Evolutionary conservation across 768 basidiomycete genomes (phyloP).

Genomic region (Boletus coccyginus): DNA sequence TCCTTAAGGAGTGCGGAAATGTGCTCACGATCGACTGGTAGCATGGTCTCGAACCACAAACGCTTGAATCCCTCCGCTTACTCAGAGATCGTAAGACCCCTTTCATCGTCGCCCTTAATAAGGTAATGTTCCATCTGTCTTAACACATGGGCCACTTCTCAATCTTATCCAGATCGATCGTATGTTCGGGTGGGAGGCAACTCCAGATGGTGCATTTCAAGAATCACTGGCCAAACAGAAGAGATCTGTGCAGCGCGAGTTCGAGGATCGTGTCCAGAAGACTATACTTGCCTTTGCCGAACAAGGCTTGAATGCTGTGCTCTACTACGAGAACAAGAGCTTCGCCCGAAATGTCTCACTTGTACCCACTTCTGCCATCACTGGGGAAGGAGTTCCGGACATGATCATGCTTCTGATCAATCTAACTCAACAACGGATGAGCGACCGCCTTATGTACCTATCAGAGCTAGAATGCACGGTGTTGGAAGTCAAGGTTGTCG

Average conservation of each 20-base stretch:
- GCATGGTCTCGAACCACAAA: conserved; percentile 99
- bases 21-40: conserved; percentile 28
- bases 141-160: conserved; percentile 6
- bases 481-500: conserved; percentile 97
- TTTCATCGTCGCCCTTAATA: conserved; percentile 98
- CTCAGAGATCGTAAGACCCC: conserved; percentile 93
- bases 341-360: conserved; percentile 92
- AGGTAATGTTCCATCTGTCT: conserved; percentile 45
- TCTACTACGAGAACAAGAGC: conserved; percentile 98
- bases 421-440: conserved; percentile 97
- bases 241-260: conserved; percentile 80
- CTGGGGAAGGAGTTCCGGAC: conserved; percentile 97
- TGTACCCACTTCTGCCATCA: conserved; percentile 96
- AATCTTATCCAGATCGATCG: conserved; percentile 77
- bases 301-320: conserved; percentile 90
- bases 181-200: conserved; percentile 92
- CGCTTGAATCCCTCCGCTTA: conserved; percentile 90
- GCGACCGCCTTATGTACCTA: conserved; percentile 95
- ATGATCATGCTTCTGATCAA: conserved; percentile 99
- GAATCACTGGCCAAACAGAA: conserved; percentile 86
- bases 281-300: conserved; percentile 95
- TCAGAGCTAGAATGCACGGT: conserved; percentile 97
- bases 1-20: neutral
- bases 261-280: conserved; percentile 81
- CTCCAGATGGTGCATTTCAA: conserved; percentile 88